Percentiles rank a stretch among this genome's conserved stretches.
Conservation (phyloP, 768 basidiomycete genomes). For the Boletus fagicola region DNA sequence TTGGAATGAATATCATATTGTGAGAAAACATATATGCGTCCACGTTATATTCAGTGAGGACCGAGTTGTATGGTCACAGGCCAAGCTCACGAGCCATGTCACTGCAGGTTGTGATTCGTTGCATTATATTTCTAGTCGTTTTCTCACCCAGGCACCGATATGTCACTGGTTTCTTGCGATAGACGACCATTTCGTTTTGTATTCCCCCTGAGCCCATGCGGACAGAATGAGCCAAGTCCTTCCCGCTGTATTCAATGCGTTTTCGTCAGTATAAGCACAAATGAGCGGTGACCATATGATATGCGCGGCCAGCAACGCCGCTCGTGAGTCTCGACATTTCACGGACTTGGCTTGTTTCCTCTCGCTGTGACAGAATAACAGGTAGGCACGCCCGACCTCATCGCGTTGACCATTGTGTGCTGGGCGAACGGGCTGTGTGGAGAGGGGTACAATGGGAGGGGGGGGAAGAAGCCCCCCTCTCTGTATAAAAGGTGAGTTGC, state of each 20-base stretch:
- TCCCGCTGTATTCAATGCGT: not conserved
- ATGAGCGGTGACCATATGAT: not conserved
- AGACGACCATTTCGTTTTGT: not conserved
- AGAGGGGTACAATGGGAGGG: not conserved
- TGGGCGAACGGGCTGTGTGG: not conserved
- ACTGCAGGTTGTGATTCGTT: not conserved
- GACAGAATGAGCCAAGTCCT: not conserved
- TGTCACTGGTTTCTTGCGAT: not conserved
- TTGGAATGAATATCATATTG: too few relatives aligned
- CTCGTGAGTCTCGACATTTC: not conserved
- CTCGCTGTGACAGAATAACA: not conserved
- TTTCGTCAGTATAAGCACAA: too few relatives aligned
- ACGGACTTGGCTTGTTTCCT: not conserved
- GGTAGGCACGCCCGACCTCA: not conserved
- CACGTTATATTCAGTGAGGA: too few relatives aligned
- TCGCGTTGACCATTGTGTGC: not conserved
- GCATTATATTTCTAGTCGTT: not conserved
- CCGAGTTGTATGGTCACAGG: not conserved
- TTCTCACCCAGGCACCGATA: not conserved
- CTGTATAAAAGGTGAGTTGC: constrained; percentile 4
- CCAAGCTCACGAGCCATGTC: not conserved
- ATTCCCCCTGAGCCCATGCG: not conserved
- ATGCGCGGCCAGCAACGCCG: not conserved
- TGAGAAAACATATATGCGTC: too few relatives aligned
- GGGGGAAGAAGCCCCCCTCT: not conserved